Base-by-base conservation (phyloP, 805 yeast species). In the Sugiyamaella boreocaroliniensis region DNA sequence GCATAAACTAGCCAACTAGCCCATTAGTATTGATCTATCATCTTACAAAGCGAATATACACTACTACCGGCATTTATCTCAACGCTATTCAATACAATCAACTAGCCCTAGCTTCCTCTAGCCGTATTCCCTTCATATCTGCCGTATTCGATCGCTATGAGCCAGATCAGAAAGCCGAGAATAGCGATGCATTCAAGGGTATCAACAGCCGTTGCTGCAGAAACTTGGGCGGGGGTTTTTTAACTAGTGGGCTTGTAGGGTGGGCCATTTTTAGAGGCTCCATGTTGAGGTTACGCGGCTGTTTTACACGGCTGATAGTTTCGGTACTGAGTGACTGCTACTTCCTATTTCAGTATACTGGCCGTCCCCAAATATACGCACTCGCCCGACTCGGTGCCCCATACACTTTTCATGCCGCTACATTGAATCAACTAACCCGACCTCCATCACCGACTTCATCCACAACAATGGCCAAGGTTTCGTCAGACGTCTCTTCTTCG, bases 401-500 rank as follows among this genome's bases (percentile, higher is more conserved):
- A 32, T 10, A 14, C 37, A 32, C 37, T 32, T 32, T 32, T 32
- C 37, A 32, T 10, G 37, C 12, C n/a, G n/a, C 37, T 11, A 11
- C 37, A 32, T 32, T 32, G 37, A 32, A 32, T 22, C 26, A 22
- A 22, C 26, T 22, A 22, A 22, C 26, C 37, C 37, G 37, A 32
- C 37, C n/a, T 14, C 11, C n/a, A 10, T 32, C n/a, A 32, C 37
- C 37, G 37, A 32, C 37, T 14, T 14, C 12, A 10, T 11, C 37
- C 41, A 45, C 62, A 63, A 75, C 71, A 72, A 79, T 79, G 82
- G 83, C 80, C 77, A 79, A 79, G 74, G 73, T 78, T 74, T 77
- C 82, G 73, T 78, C 61, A 86, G 97, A 93, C 96, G 98, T 93
- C 77, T 89, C 99, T 71, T 85, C 95, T 76, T 90, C 97, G 75